Evolutionary conservation across 805 yeast genomes (phyloP).

Genomic region (Kuraishia cidri): DNA sequence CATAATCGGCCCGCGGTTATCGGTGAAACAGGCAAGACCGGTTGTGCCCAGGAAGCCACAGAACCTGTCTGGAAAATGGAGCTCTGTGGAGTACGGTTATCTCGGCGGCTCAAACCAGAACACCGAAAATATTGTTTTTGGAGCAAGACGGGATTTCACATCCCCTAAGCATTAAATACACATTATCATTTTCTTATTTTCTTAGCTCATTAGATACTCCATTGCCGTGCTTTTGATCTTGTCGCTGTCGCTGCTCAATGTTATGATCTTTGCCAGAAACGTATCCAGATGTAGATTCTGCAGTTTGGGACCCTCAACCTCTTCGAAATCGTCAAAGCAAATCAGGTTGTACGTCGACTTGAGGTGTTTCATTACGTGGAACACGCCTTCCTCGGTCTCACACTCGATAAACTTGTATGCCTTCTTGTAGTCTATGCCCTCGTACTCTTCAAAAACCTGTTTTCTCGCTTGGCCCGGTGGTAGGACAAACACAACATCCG

Average conservation of each 20-base stretch:
- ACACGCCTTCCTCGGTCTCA: constrained; percentile 37
- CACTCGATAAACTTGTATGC: constrained; percentile 31
- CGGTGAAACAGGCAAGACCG: constrained; percentile 37
- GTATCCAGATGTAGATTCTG: constrained; percentile 15
- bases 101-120: constrained; percentile 48
- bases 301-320: constrained; percentile 5
- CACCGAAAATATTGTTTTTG: constrained; percentile 45
- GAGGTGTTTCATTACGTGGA: constrained; percentile 48
- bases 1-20: constrained; percentile 50
- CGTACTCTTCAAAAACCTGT: constrained; percentile 7
- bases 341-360: constrained; percentile 15
- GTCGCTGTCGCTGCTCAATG: constrained; percentile 4
- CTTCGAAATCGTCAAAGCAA: constrained; percentile 9
- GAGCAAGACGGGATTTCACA: constrained; percentile 37
- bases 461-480: constrained; percentile 14
- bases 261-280: constrained; percentile 13
- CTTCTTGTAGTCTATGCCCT: constrained; percentile 10
- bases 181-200: constrained; percentile 3
- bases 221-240: not conserved
- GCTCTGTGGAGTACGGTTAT: constrained; percentile 50
- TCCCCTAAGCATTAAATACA: constrained; percentile 3
- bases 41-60: constrained; percentile 47
- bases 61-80: constrained; percentile 39
- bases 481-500: constrained; percentile 14
- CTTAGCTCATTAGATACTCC: not conserved